Percentiles rank a stretch among this genome's conserved stretches.
Conservation (phyloP, 1,284 basidiomycete genomes). For the Ganoderma sinense region DNA sequence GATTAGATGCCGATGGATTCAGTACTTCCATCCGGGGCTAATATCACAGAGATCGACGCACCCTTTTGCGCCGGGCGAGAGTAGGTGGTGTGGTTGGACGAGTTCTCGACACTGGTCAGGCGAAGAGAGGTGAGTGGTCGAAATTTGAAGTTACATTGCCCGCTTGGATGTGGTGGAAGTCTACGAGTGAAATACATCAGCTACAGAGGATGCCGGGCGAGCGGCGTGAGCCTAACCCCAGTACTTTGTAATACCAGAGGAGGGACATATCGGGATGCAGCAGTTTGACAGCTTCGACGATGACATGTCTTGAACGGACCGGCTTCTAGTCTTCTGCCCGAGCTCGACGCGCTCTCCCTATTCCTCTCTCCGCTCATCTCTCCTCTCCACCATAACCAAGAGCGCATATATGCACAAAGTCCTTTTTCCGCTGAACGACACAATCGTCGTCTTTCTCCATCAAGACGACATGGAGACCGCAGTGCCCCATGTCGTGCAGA, state of each 20-base stretch:
- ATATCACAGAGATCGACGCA: neutral
- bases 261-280: neutral
- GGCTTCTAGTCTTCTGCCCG: no score
- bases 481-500: slow-evolving; percentile 26
- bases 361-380: neutral
- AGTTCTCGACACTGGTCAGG: neutral
- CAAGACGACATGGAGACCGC: slow-evolving; percentile 7
- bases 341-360: no score
- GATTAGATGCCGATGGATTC: neutral
- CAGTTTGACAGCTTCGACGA: neutral
- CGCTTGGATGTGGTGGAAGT: neutral
- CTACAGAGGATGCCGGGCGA: neutral
- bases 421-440: slow-evolving; percentile 33
- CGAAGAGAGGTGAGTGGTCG: neutral
- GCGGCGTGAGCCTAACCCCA: neutral
- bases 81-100: neutral
- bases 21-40: neutral
- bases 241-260: neutral
- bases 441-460: slow-evolving; percentile 31
- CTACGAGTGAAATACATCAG: neutral
- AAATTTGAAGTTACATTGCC: neutral
- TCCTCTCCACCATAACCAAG: no score
- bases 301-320: neutral
- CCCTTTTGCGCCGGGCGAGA: neutral
- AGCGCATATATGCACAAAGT: slow-evolving; percentile 13